These are phyloP conservation scores for Paraconiothyrium brasiliense DNA, from an alignment of 2,329 filamentous ascomycete genomes.

Conservation along the genomic window DNA sequence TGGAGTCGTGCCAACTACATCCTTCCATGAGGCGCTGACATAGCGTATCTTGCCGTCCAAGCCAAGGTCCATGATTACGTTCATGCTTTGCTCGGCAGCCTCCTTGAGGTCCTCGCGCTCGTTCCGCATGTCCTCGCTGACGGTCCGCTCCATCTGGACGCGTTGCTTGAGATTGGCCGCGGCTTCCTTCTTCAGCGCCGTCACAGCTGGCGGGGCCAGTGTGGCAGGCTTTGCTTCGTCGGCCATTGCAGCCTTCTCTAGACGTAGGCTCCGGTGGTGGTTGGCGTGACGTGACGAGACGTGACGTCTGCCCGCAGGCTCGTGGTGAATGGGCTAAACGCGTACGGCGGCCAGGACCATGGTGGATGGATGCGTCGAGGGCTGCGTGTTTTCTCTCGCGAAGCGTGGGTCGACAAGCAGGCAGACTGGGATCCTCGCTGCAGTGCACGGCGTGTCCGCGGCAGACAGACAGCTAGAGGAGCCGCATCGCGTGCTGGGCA, in stretches of 20 bases:
- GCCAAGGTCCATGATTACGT: slow-evolving; percentile 93
- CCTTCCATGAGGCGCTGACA: slow-evolving; percentile 95
- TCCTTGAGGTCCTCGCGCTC: slow-evolving; percentile 94
- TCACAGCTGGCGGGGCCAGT: slow-evolving; percentile 56
- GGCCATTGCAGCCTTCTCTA: slow-evolving; percentile 37
- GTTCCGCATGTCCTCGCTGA: slow-evolving; percentile 90
- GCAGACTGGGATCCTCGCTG: slow-evolving; percentile 19
- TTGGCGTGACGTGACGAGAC: slow-evolving; percentile 25
- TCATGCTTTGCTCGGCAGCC: slow-evolving; percentile 94
- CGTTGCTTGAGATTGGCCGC: slow-evolving; percentile 36
- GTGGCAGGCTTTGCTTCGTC: slow-evolving; percentile 40
- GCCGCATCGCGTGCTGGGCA: slow-evolving; percentile 38
- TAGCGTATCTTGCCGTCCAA: slow-evolving; percentile 91
- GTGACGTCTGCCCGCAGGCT: slow-evolving; percentile 40
- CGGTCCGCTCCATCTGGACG: slow-evolving; percentile 65
- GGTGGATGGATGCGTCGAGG: slow-evolving; percentile 28
- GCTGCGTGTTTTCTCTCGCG: slow-evolving; percentile 14
- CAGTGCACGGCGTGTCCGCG: slow-evolving; percentile 27
- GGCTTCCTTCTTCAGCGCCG: slow-evolving; percentile 54
- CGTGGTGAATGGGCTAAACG: slow-evolving; percentile 41
- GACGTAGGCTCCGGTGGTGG: slow-evolving; percentile 17
- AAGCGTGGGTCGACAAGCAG: slow-evolving; percentile 22
- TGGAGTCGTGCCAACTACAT: slow-evolving; percentile 84
- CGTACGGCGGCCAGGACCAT: slow-evolving; percentile 44
- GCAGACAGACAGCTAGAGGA: slow-evolving; percentile 28